phyloP scores from a whole-genome alignment of 352 stramenopile genomes.

The Phytophthora pluvialis region DNA sequence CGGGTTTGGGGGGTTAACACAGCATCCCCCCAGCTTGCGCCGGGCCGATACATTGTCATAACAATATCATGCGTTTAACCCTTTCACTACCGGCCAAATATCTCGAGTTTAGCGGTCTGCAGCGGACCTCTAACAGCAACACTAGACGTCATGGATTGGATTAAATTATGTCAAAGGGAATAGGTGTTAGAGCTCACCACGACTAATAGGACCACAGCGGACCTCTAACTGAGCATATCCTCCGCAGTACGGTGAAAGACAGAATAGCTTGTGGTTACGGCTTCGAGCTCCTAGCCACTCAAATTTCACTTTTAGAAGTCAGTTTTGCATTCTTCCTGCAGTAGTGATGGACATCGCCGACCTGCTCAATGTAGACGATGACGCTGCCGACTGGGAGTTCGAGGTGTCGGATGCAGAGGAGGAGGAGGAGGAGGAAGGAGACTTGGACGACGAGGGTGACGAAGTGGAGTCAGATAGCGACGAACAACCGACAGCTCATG shows the following conservation, averaged over 20 bases:
- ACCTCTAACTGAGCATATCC: conserved; percentile 3
- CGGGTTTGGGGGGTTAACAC: too few relatives aligned
- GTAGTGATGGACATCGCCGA: conserved; percentile 9
- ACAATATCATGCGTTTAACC: too few relatives aligned
- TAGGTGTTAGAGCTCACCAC: background rate
- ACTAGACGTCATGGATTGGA: conserved; percentile 3
- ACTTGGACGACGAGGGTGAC: background rate
- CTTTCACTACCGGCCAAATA: too few relatives aligned
- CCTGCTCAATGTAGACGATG: conserved; percentile 1
- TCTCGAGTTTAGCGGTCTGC: background rate
- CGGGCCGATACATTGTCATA: too few relatives aligned
- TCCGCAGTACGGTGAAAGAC: conserved; percentile 1
- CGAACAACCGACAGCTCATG: background rate
- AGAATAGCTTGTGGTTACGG: conserved; percentile 7
- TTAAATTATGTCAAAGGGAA: background rate
- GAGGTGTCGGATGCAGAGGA: conserved; percentile 2
- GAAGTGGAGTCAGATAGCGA: background rate
- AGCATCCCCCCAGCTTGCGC: too few relatives aligned
- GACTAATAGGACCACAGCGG: background rate
- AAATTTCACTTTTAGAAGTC: background rate
- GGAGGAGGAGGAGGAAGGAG: background rate
- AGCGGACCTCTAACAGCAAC: conserved; percentile 13
- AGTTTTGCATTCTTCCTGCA: conserved; percentile 7
- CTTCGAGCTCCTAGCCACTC: conserved; percentile 1
- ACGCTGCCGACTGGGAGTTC: background rate